A percentile compares a stretch with the other conserved stretches of the same genome.
Conservation (phyloP, 805 yeast species). For the Lachancea fermentati region DNA sequence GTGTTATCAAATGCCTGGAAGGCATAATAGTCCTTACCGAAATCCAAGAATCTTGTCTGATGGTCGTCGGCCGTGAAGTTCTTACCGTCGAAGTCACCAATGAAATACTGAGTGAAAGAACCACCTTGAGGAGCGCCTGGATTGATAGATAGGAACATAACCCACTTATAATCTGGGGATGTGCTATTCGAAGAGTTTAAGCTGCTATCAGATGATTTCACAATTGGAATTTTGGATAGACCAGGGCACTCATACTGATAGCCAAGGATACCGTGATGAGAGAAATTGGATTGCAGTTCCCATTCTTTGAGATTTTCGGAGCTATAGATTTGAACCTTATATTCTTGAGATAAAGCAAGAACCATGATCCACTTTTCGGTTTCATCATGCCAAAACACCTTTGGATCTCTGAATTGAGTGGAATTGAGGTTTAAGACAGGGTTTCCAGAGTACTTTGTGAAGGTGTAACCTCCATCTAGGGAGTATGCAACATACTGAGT, state of each 20-base stretch:
- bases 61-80: slow-evolving; percentile 31
- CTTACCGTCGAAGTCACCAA: slow-evolving; percentile 39
- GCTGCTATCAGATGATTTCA: slow-evolving; percentile 5
- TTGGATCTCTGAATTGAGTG: slow-evolving; percentile 34
- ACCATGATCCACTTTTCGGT: slow-evolving; percentile 31
- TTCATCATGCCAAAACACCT: slow-evolving; percentile 33
- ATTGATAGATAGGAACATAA: slow-evolving; percentile 36
- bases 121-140: slow-evolving; percentile 41
- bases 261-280: slow-evolving; percentile 29
- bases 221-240: slow-evolving; percentile 30
- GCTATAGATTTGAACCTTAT: slow-evolving; percentile 26
- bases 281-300: slow-evolving; percentile 27
- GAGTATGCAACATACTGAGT: slow-evolving; percentile 35
- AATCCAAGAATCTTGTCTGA: slow-evolving; percentile 30
- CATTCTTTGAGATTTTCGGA: slow-evolving; percentile 27
- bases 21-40: slow-evolving; percentile 38
- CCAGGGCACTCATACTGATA: slow-evolving; percentile 41
- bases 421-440: slow-evolving; percentile 32
- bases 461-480: slow-evolving; percentile 34
- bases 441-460: slow-evolving; percentile 26
- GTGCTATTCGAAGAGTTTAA: slow-evolving; percentile 9
- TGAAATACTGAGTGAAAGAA: slow-evolving; percentile 36
- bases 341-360: slow-evolving; percentile 29
- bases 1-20: slow-evolving; percentile 32
- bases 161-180: slow-evolving; percentile 30